Percentiles rank a stretch among this genome's conserved stretches.
These are phyloP conservation scores for Endocarpon pusillum DNA, from an alignment of 495 filamentous ascomycete genomes.

Conservation along the genomic window DNA sequence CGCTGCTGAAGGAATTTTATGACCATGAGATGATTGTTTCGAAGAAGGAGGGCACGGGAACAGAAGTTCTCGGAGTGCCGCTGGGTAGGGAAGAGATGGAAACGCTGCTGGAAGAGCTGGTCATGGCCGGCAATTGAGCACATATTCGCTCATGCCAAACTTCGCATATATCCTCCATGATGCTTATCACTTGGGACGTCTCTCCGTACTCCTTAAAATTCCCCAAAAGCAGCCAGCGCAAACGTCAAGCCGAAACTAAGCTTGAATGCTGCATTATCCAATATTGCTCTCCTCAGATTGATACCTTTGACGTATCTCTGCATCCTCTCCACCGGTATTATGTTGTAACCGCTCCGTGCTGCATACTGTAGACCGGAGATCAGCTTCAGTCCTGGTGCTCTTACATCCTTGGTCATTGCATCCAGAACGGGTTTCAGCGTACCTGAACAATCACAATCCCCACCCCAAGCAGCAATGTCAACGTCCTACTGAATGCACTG, in stretches of 20 bases:
- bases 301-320: conserved; percentile 40
- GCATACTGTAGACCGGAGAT: conserved; percentile 34
- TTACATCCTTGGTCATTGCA: background rate
- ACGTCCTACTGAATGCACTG: conserved; percentile 53
- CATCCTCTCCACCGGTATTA: conserved; percentile 43
- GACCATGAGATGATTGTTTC: conserved; percentile 93
- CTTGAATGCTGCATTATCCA: conserved; percentile 59
- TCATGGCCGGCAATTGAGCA: conserved; percentile 23
- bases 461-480: conserved; percentile 58
- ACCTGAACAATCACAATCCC: conserved; percentile 57
- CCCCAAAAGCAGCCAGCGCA: conserved; percentile 56
- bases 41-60: conserved; percentile 66
- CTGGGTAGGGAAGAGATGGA: conserved; percentile 81
- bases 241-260: conserved; percentile 61
- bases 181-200: too few relatives aligned
- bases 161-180: too few relatives aligned
- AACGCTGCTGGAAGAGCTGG: conserved; percentile 71
- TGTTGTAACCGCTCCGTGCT: conserved; percentile 54
- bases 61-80: conserved; percentile 71
- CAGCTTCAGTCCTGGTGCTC: background rate
- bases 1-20: conserved; percentile 89
- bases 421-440: conserved; percentile 10
- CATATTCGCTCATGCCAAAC: too few relatives aligned
- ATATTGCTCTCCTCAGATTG: conserved; percentile 40
- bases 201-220: too few relatives aligned